Conservation (phyloP, 768 basidiomycete genomes). For the Ramaria sp. region DNA sequence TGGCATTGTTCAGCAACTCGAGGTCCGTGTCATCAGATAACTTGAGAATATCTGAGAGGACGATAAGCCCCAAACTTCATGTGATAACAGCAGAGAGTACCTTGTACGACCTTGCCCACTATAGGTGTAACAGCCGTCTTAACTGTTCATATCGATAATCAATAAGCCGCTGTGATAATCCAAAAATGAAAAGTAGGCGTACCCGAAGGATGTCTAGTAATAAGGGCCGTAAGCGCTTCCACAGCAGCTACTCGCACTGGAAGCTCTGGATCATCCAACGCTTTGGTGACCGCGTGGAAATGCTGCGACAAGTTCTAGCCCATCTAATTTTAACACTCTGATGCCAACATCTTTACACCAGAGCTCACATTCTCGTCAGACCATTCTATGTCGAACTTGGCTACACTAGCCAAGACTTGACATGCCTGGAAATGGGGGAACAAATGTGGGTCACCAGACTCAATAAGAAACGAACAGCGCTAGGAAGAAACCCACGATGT, state of each 20-base stretch:
- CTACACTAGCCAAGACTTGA: slow-evolving; percentile 68
- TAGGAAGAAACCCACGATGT: slow-evolving; percentile 43
- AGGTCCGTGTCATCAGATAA: slow-evolving; percentile 87
- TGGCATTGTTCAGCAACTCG: slow-evolving; percentile 69
- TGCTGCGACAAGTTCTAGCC: slow-evolving; percentile 50
- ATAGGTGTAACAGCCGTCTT: slow-evolving; percentile 58
- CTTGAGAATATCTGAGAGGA: slow-evolving; percentile 59
- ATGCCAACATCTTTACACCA: no score
- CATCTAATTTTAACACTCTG: background rate
- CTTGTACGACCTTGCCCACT: slow-evolving; percentile 82
- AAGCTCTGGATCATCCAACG: slow-evolving; percentile 66
- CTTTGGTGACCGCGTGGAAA: slow-evolving; percentile 53
- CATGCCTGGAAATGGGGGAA: slow-evolving; percentile 36
- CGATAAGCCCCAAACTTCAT: background rate
- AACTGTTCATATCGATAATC: slow-evolving; percentile 31
- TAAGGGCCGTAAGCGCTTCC: slow-evolving; percentile 68
- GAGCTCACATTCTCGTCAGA: slow-evolving; percentile 44
- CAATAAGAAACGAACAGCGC: no score
- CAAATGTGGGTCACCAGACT: background rate
- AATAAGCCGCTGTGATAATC: background rate
- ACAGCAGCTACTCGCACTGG: slow-evolving; percentile 81
- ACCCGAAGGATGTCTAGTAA: slow-evolving; percentile 54
- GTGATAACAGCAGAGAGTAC: slow-evolving; percentile 21
- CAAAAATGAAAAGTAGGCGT: slow-evolving; percentile 14
- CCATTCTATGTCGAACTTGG: slow-evolving; percentile 61